Base-by-base conservation (phyloP, 257 asterid species). In the Gentiana dahurica region DNA sequence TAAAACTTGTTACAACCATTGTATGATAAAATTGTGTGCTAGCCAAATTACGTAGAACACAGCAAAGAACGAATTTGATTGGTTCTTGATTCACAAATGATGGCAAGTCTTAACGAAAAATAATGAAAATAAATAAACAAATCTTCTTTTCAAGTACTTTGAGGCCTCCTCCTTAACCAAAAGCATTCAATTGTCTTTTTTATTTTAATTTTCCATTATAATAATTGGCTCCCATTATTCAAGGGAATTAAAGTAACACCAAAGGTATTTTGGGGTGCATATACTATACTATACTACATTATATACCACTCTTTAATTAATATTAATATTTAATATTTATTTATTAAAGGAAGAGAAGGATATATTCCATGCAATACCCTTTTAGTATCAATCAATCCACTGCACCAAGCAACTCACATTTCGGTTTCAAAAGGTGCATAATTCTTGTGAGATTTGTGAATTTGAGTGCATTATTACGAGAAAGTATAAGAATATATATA, bases 381-480 rank as follows among this genome's bases (percentile, higher is more conserved):
- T 59, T 71, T 67, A 69, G 87, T 77, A 77, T 82, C 84, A 73
- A 85, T 75, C 82, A 77, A 65, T 38, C 68, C 24, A 24, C 24
- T 24, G 24, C 65, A 74, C 57, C 45, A 68, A 67, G 65, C 76
- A 77, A 60, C 76, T 75, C 77, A 36, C 58, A 59, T 82, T 78
- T 71, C 37, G 68, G 68, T 60, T 77, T 79, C 58, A 76, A 89
- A 89, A 83, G 94, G 77, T 79, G 86, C 85, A 85, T 79, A 85
- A 80, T 80, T 84, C 76, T 57, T 47, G 15, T 61, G 55, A 45
- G 57, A 48, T 49, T 57, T 47, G 15, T 61, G 55, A 45, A 65
- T 56, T 49, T 64, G 45, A 60, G 51, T 61, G 58, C 58, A 60
- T 8, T 10, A 49, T 58, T 35, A 53, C 50, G 60, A 69, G 64